Percentiles rank a stretch among this genome's conserved stretches.
Evolutionary conservation across 371 early-diverging fungal genomes (phyloP).

Genomic region (Zancudomyces culisetae): DNA sequence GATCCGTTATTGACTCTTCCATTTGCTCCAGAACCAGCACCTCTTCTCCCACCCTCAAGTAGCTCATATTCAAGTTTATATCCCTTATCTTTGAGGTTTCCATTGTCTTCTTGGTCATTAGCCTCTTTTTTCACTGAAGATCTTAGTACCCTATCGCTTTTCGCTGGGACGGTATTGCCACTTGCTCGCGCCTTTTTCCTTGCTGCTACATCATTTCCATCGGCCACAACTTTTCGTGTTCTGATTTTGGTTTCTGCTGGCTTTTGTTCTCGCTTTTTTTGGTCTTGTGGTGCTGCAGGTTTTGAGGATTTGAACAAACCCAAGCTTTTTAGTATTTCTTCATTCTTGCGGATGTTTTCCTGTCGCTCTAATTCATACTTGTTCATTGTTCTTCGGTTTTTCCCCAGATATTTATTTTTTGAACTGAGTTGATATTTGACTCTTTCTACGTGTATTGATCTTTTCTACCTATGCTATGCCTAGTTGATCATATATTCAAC

Average conservation of each 20-base stretch:
- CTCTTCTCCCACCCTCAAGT: neutral
- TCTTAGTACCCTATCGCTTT: neutral
- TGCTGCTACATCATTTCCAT: neutral
- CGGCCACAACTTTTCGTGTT: constrained; percentile 4
- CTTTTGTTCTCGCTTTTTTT: constrained; percentile 5
- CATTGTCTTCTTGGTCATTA: neutral
- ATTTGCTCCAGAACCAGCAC: neutral
- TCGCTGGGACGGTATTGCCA: neutral
- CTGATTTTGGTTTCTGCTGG: constrained; percentile 11
- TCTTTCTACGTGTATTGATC: too few species aligned
- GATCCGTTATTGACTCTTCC: neutral
- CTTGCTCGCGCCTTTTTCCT: neutral
- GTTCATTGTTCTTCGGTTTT: neutral
- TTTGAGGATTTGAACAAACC: constrained; percentile 4
- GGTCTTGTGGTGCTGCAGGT: constrained; percentile 1
- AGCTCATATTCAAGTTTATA: neutral
- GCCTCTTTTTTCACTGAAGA: neutral
- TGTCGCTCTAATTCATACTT: constrained; percentile 25
- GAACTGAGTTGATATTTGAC: too few species aligned
- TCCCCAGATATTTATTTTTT: too few species aligned
- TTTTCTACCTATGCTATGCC: too few species aligned
- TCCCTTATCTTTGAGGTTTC: neutral
- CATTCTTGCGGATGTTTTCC: constrained; percentile 30
- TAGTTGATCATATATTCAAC: too few species aligned
- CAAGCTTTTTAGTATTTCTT: constrained; percentile 21